These are phyloP conservation scores for Malus fusca DNA, from an alignment of 306 rosid species.

Conservation along the genomic window DNA sequence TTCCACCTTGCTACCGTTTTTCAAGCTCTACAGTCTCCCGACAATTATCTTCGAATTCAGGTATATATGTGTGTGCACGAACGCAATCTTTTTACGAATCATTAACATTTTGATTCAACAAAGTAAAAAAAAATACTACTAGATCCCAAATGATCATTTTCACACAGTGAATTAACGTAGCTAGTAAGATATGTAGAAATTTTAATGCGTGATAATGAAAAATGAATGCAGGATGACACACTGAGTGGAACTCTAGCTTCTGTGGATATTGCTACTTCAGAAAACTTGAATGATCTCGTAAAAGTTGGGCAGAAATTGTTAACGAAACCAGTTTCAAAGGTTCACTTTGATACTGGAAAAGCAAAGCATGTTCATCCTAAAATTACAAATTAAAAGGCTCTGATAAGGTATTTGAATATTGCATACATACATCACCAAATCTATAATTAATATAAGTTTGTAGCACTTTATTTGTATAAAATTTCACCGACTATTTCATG, in stretches of 20 bases:
- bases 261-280: conserved; percentile 14
- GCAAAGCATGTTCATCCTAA: not conserved
- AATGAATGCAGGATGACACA: conserved; percentile 11
- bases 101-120: not conserved
- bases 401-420: not conserved
- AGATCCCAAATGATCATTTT: not conserved
- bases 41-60: not conserved
- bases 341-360: conserved; percentile 4
- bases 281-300: conserved; percentile 21
- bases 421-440: too few species aligned
- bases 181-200: not conserved
- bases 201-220: not conserved
- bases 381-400: conserved; percentile 13
- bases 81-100: too few species aligned
- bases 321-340: conserved; percentile 17
- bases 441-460: too few species aligned
- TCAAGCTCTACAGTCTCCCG: conserved; percentile 24
- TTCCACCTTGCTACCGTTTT: conserved; percentile 31
- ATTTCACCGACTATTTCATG: too few species aligned
- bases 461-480: not conserved
- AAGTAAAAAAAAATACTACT: not conserved
- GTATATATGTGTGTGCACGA: not conserved
- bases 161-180: too few species aligned
- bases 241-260: not conserved
- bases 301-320: conserved; percentile 23